Base-by-base conservation (phyloP, 495 filamentous ascomycete species). In the Bombardia bombarda region DNA sequence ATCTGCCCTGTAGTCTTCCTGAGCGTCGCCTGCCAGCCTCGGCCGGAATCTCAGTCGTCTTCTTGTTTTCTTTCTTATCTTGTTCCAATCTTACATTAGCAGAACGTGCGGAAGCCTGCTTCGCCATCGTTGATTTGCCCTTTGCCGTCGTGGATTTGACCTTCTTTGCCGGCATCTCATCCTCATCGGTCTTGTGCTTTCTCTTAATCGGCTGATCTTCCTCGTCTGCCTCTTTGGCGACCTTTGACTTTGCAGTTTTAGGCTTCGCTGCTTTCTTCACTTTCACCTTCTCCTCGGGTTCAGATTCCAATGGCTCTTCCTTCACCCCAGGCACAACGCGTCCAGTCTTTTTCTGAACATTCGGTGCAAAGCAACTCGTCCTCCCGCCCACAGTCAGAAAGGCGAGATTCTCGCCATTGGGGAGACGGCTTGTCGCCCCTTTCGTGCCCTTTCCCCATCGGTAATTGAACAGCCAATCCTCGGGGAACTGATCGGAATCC, bases 371-470 rank as follows among this genome's bases (percentile, higher is more conserved):
- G 20, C 87, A 90, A 48, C 85, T 93, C 3, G 92, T 95, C 46
- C 92, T 72, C 3, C 87, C 87, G 3, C 90, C 88, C 4, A 96
- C 90, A 10, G 82, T 95, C 18, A 96, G 49, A 53, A 83, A 89
- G 0, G 75, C 78, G 23, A 97, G 80, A 62, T 80, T 87, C 43
- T 86, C 83, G 0, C 92, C 92, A 50, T 81, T 94, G 2, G 89
- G 88, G 19, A 96, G 62, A 14, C 65, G 76, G 3, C 70, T 71
- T 0, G 69, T 40, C 5, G 72, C 70, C 40, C 84, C 83, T 57
- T 90, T 90, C 65, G 86, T 86, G 12, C 90, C 90, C 55, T 93
- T 94, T 8, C 80, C 72, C 90, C 90, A 95, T 16, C 92, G 79
- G 60, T 95, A 77, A 35, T 86, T 80, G 71, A 96, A 93, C 22